Evolutionary conservation across 2,329 filamentous ascomycete species (phyloP), one percentile per base, ranked within the genome.

Genomic region (Teratosphaeria destructans): DNA sequence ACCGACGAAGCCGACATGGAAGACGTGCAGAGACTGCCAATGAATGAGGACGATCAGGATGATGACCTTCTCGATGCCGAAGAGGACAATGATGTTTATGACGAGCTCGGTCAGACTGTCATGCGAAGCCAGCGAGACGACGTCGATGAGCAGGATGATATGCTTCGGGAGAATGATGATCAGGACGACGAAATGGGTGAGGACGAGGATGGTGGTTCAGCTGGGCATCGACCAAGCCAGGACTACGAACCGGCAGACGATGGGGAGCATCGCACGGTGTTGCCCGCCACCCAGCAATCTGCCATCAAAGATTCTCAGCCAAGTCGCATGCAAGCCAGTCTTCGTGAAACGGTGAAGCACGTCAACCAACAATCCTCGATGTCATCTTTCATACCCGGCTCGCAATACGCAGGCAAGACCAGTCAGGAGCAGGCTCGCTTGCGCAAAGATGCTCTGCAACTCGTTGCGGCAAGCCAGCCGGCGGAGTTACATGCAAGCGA

Each of bases 251-350:
- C 56, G 14, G 34, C 55, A 7, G 61, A 59, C 35, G 57, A 60
- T 37, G 29, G n/a, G 23, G 14, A 19, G 3, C 54, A 61, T 23
- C 37, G 43, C n/a, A 34, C 52, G 4, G 56, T 58, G 16, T 39
- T 58, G 16, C 29, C 47, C 10, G 58, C 52, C 57, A 73, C 69
- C 54, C 74, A 75, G 54, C 69, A 66, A 11, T 71, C 75, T 26
- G 74, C 77, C 8, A 70, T 79, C 19, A 76, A 76, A 59, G 74
- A 79, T 59, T 80, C 78, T 16, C 77, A 79, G 58, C 75, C 75
- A 11, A 69, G 72, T 10, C 63, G 12, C 43, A 5, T 34, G 34
- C 55, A 19, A 53, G 26, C 57, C 26, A 54, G 23, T 39, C 23
- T 37, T 27, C 27, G 10, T 23, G 34, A 54, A 16, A 29, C 19